Conservation (phyloP, 164 flowering plant species). For the Sedum album region DNA sequence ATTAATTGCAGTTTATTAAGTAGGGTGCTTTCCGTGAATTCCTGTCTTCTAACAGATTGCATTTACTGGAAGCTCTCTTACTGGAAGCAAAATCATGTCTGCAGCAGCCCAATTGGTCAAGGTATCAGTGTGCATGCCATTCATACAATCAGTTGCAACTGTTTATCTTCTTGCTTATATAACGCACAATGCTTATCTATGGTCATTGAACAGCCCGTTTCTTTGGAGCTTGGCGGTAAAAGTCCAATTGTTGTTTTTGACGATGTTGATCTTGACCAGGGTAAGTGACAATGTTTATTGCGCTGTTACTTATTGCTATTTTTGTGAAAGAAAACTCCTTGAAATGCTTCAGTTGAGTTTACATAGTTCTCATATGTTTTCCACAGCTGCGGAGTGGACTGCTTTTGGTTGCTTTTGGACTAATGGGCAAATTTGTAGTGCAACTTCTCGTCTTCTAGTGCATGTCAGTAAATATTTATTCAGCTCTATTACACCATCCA, state of each 20-base stretch:
- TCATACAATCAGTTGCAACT: neutral
- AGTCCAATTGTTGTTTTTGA: constrained; percentile 95
- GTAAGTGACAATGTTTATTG: constrained; percentile 31
- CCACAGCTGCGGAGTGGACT: constrained; percentile 94
- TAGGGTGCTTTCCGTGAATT: neutral
- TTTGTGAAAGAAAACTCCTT: neutral
- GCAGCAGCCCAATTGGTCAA: constrained; percentile 86
- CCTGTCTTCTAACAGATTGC: constrained; percentile 49
- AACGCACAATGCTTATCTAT: neutral
- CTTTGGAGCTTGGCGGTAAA: constrained; percentile 98
- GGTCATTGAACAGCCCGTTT: constrained; percentile 60
- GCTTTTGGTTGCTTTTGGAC: constrained; percentile 96
- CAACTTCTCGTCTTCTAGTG: constrained; percentile 89
- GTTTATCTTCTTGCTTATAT: neutral
- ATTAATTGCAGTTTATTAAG: neutral
- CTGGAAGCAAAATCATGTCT: constrained; percentile 85
- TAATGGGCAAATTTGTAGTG: constrained; percentile 99
- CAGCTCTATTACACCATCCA: neutral
- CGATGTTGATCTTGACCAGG: constrained; percentile 88
- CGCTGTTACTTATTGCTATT: too few species aligned
- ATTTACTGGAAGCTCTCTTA: constrained; percentile 86
- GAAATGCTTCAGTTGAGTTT: neutral
- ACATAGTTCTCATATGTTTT: constrained; percentile 9
- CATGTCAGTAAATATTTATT: constrained; percentile 51
- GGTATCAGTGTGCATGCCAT: constrained; percentile 26